Base-by-base conservation (phyloP, 1,139 yeast genomes). In the Kurtzmaniella quercitrusa region DNA sequence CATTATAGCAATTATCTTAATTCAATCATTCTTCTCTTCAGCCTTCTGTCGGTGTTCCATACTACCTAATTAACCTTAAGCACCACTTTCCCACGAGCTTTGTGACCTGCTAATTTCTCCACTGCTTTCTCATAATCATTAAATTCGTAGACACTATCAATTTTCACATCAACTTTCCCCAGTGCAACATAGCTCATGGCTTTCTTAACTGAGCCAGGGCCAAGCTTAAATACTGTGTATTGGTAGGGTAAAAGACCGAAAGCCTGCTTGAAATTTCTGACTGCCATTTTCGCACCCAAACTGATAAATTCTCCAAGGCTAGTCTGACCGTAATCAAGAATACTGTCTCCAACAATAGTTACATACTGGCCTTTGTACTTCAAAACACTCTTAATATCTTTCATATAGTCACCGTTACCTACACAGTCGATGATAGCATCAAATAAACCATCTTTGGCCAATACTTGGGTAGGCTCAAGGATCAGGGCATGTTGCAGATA, bases 31-130 rank as follows among this genome's bases (percentile, higher is more conserved):
- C 10, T 23, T 23, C 25, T 10, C 25, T 23, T 23, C n/a, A n/a
- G n/a, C n/a, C n/a, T n/a, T n/a, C n/a, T n/a, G n/a, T n/a, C n/a
- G n/a, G n/a, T n/a, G n/a, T n/a, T 21, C 23, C 23, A 5, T 21
- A 5, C 8, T 21, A 21, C 23, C 23, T 27, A 27, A 10, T 27
- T 27, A 27, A 27, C n/a, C 31, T 27, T 27, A 27, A 27, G 31
- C 10, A 85, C 73, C 36, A 85, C 69, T 57, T 86, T 86, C 34
- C 95, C 95, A 46, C 69, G 71, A 3, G 84, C 81, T 42, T 61
- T 68, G 44, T 77, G 76, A 14, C 69, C 59, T 14, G 58, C 60
- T 34, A 83, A 58, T 48, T 62, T 66, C 6, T 74, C 73, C 43
- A 75, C 55, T 0, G 88, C 93, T 5, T 65, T 56, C 40, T 73